Conservation (phyloP, 2,329 filamentous ascomycete genomes). For the Ramularia endophylla region DNA sequence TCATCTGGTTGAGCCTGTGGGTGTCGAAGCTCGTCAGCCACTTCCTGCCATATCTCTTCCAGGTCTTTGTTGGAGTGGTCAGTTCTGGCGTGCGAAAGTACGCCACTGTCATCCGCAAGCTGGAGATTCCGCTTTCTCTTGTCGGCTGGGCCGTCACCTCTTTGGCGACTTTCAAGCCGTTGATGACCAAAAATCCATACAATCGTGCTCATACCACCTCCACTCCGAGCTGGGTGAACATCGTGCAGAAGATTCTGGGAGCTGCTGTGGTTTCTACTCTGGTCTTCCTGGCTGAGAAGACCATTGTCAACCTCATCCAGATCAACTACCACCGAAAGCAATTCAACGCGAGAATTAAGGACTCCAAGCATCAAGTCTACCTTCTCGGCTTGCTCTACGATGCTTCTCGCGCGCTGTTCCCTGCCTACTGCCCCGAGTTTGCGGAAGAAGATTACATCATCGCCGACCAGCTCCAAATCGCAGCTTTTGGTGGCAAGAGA, state of each 20-base stretch:
- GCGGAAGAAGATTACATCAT: conserved; percentile 88
- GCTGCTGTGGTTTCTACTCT: conserved; percentile 62
- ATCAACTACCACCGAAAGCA: conserved; percentile 82
- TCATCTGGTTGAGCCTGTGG: conserved; percentile 60
- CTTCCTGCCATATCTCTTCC: conserved; percentile 54
- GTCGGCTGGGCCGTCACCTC: conserved; percentile 56
- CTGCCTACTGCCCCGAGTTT: conserved; percentile 88
- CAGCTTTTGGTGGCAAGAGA: conserved; percentile 49
- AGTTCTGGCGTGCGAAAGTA: conserved; percentile 61
- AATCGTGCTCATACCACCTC: conserved; percentile 12
- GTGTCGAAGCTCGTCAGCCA: conserved; percentile 55
- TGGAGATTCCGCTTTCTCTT: conserved; percentile 57
- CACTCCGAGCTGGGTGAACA: conserved; percentile 44
- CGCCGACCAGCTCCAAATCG: conserved; percentile 64
- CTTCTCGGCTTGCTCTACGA: conserved; percentile 84
- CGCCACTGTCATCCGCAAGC: conserved; percentile 49
- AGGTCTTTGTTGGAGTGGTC: conserved; percentile 56
- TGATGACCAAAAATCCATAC: conserved; percentile 36
- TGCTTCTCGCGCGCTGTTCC: conserved; percentile 80
- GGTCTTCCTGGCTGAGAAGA: conserved; percentile 69
- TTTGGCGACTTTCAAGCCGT: conserved; percentile 54
- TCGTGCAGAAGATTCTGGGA: conserved; percentile 59
- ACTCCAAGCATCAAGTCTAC: conserved; percentile 79
- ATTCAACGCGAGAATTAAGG: conserved; percentile 75
- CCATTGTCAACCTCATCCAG: conserved; percentile 74